Evolutionary conservation across 768 basidiomycete genomes (phyloP).

Genomic region (Favolaschia claudopus): DNA sequence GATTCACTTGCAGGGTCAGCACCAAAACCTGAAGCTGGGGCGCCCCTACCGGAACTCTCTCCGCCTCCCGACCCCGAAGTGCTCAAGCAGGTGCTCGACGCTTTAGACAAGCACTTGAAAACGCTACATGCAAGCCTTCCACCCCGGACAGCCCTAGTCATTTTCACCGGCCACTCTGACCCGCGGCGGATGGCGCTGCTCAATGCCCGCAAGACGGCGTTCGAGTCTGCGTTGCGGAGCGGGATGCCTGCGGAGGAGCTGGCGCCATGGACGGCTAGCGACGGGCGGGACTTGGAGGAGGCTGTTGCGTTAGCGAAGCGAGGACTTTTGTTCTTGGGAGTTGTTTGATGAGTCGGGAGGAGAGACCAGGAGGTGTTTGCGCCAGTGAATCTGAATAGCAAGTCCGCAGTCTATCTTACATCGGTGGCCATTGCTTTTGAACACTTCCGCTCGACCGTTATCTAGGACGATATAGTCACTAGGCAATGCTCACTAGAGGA

Average conservation of each 20-base stretch:
- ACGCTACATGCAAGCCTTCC: constrained; percentile 75
- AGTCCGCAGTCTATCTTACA: too few relatives aligned
- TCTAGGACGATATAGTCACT: too few relatives aligned
- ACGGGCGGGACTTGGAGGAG: constrained; percentile 82
- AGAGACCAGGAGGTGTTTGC: neutral
- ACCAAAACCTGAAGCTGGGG: constrained; percentile 55
- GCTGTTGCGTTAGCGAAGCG: constrained; percentile 81
- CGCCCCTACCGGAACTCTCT: constrained; percentile 32
- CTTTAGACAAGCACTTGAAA: constrained; percentile 68
- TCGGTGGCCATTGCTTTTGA: too few relatives aligned
- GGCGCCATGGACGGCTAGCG: constrained; percentile 73
- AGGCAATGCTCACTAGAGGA: too few relatives aligned
- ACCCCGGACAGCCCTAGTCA: constrained; percentile 78
- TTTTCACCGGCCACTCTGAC: constrained; percentile 91
- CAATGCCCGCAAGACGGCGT: constrained; percentile 71
- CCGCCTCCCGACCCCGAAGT: constrained; percentile 43
- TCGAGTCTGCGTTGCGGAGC: constrained; percentile 69
- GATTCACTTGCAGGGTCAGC: constrained; percentile 61
- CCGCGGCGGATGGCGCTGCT: constrained; percentile 82
- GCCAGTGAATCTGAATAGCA: too few relatives aligned
- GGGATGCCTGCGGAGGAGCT: constrained; percentile 67
- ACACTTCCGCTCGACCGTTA: too few relatives aligned
- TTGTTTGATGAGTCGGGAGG: constrained; percentile 35
- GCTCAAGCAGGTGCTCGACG: constrained; percentile 46
- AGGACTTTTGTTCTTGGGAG: constrained; percentile 83